Base-by-base conservation (phyloP, 2,329 filamentous ascomycete genomes). In the Phialemoniopsis sp. region DNA sequence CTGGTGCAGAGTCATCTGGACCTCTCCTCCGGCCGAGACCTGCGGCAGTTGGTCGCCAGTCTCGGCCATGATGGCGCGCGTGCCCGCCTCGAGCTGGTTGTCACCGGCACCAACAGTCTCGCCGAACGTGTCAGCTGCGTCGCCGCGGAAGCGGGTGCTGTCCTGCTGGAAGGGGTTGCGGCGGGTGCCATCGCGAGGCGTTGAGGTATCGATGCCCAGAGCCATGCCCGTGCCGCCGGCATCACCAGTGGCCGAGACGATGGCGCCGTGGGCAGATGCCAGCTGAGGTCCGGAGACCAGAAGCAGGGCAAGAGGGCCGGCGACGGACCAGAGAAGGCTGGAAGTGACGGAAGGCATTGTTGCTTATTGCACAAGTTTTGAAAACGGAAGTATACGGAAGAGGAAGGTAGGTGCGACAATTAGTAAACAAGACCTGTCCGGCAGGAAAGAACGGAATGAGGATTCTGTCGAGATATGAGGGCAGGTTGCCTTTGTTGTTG, bases 1-100 rank as follows among this genome's bases (percentile, higher is more conserved):
- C 57, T 84, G 80, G 62, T 83, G 80, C 9, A 84, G 64, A 2
- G 78, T 83, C 69, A 85, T 82, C 49, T 63, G 63, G 44, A 85
- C 50, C 40, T 67, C 50, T 41, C 80, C 81, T 36, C 80, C 80
- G 1, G 65, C 50, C 7, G 65, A 67, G 49, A 85, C 63, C 62
- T 84, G 79, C 10, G 81, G 78, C 17, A 85, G 72, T 41, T 61
- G 50, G 43, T 60, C 62, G 41, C 78, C 79, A 6, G 71, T 81
- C 56, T 72, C 67, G 42, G 67, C 64, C 65, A 84, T 69, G 58
- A 83, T 78, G 32, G 68, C 63, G 32, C 66, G 55, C 37, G 78
- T 82, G 45, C 76, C 78, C 19, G 67, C 53, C 56, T 80, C 66
- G 48, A 79, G 55, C 43, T 76, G 56, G 63, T 82, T 83, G 60